Evolutionary conservation across 2,329 filamentous ascomycete species (phyloP).

Genomic region (Aspergillus ochraceoroseus): DNA sequence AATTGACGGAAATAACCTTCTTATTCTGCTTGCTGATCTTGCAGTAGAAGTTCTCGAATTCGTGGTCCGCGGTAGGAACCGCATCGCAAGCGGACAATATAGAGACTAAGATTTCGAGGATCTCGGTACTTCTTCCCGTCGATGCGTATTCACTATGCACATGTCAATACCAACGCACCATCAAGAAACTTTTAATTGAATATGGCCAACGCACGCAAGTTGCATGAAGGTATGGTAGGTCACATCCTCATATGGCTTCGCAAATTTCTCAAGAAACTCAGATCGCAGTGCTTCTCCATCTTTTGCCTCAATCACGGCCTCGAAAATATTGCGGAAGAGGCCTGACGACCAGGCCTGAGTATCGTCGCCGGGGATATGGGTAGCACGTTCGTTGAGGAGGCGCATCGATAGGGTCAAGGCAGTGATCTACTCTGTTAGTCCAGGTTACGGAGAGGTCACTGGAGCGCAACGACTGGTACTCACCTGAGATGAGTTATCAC

Average conservation of each 20-base stretch:
- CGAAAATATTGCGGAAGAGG: conserved; percentile 62
- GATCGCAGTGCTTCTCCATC: conserved; percentile 58
- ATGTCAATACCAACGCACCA: background rate
- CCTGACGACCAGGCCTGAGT: conserved; percentile 65
- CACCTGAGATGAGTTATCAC: conserved; percentile 54
- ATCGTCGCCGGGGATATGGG: conserved; percentile 55
- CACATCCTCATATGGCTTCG: conserved; percentile 77
- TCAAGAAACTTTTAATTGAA: background rate
- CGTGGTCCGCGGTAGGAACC: conserved; percentile 51
- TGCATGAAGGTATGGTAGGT: conserved; percentile 74
- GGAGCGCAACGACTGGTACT: conserved; percentile 12
- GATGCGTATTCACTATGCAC: conserved; percentile 34
- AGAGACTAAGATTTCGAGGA: conserved; percentile 37
- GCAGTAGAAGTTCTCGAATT: conserved; percentile 37
- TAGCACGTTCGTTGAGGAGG: conserved; percentile 72
- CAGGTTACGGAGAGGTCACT: background rate
- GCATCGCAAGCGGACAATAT: conserved; percentile 55
- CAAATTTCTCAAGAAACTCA: conserved; percentile 72
- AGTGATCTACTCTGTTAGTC: conserved; percentile 50
- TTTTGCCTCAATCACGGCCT: conserved; percentile 55
- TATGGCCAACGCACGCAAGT: conserved; percentile 57
- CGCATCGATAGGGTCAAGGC: conserved; percentile 77
- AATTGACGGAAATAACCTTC: conserved; percentile 60
- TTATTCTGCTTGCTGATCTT: conserved; percentile 60
- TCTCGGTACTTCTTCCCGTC: conserved; percentile 25